These are phyloP conservation scores for Stevia rebaudiana DNA, from an alignment of 140 eudicot genomes.

Conservation along the genomic window DNA sequence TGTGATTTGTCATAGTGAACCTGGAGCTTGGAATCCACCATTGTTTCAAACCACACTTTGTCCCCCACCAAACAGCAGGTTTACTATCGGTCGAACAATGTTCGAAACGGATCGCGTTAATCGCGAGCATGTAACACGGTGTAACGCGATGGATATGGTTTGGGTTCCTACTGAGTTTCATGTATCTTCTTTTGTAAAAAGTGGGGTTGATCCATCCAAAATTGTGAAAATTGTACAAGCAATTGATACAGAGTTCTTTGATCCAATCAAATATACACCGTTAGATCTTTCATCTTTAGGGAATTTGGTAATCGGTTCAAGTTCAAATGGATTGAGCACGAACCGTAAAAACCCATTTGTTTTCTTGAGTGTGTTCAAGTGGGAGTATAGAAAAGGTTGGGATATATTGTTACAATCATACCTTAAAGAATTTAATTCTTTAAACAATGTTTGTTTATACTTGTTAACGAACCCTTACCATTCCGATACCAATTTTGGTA, in stretches of 20 bases:
- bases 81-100: slow-evolving; percentile 77
- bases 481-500: slow-evolving; percentile 54
- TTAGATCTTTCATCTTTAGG: slow-evolving; percentile 36
- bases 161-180: slow-evolving; percentile 94
- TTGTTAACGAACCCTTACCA: slow-evolving; percentile 71
- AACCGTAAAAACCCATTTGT: slow-evolving; percentile 27
- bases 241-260: slow-evolving; percentile 60
- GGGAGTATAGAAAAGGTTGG: slow-evolving; percentile 92
- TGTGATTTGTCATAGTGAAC: slow-evolving; percentile 83
- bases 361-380: slow-evolving; percentile 80
- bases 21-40: slow-evolving; percentile 91
- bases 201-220: slow-evolving; percentile 75
- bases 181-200: slow-evolving; percentile 44
- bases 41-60: slow-evolving; percentile 67
- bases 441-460: slow-evolving; percentile 47
- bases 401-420: slow-evolving; percentile 70
- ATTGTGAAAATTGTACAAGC: slow-evolving; percentile 74
- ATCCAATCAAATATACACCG: slow-evolving; percentile 47
- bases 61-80: slow-evolving; percentile 47
- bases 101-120: slow-evolving; percentile 82
- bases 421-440: slow-evolving; percentile 48
- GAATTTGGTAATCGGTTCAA: slow-evolving; percentile 49
- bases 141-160: slow-evolving; percentile 71
- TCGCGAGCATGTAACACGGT: slow-evolving; percentile 57
- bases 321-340: background rate